Percentiles rank a stretch among this genome's conserved stretches.
Conservation (phyloP, 352 stramenopile genomes). For the Pythium rhizo-oryzae region DNA sequence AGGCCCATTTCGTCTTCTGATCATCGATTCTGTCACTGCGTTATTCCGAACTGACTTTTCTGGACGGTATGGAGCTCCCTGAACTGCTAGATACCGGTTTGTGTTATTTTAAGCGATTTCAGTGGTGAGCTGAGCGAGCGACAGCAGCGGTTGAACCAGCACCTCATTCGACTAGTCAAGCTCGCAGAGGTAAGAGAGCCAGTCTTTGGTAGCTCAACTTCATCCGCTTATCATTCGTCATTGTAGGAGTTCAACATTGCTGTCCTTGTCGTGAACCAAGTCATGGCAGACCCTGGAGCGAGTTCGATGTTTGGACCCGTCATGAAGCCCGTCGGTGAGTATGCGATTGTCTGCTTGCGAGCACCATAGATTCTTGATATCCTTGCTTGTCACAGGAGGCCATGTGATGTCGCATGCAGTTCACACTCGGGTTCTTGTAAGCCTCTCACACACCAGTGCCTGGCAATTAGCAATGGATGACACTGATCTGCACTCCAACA, state of each 20-base stretch:
- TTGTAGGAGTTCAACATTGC: slow-evolving; percentile 94
- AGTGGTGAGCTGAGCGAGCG: slow-evolving; percentile 83
- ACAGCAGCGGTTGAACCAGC: slow-evolving; percentile 91
- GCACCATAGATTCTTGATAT: not conserved
- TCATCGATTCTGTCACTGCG: slow-evolving; percentile 86
- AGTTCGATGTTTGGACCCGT: slow-evolving; percentile 84
- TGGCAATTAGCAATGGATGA: not conserved
- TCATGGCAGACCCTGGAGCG: slow-evolving; percentile 87
- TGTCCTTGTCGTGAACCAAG: slow-evolving; percentile 92
- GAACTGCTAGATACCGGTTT: not conserved
- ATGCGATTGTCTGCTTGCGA: not conserved
- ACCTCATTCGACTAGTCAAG: slow-evolving; percentile 87
- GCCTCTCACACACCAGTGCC: not conserved
- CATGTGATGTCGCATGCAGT: slow-evolving; percentile 97
- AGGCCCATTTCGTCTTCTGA: slow-evolving; percentile 61
- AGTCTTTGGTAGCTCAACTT: not conserved
- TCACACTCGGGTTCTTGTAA: slow-evolving; percentile 94
- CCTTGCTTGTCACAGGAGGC: slow-evolving; percentile 38
- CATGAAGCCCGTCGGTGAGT: slow-evolving; percentile 80
- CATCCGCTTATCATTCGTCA: not conserved
- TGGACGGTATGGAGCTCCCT: slow-evolving; percentile 36
- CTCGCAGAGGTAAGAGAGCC: slow-evolving; percentile 55
- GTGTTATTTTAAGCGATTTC: not conserved
- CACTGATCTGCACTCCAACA: slow-evolving; percentile 26
- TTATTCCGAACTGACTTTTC: slow-evolving; percentile 82